A percentile compares a stretch with the other conserved stretches of the same genome.
phyloP scores from a whole-genome alignment of 2,329 filamentous ascomycete species.

The Sporothrix phasma region DNA sequence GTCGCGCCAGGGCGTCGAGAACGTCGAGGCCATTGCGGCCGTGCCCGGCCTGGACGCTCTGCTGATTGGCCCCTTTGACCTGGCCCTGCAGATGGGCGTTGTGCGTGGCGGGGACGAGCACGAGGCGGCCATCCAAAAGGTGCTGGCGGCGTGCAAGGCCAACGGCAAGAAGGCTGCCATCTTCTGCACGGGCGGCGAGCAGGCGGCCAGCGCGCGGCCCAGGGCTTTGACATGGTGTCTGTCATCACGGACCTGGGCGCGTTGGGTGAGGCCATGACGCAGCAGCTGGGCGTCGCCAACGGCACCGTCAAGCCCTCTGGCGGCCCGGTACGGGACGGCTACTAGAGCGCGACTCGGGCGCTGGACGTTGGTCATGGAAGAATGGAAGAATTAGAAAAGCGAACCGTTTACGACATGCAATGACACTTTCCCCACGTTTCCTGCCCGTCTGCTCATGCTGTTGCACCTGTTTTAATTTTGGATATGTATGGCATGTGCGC shows the following conservation, averaged over 20 bases:
- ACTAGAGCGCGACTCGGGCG: background rate
- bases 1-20: slow-evolving; percentile 30
- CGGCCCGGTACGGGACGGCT: slow-evolving; percentile 8
- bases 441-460: background rate
- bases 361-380: background rate
- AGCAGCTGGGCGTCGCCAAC: slow-evolving; percentile 25
- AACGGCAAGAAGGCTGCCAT: slow-evolving; percentile 32
- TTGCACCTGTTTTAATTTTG: background rate
- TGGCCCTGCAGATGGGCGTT: slow-evolving; percentile 30
- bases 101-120: slow-evolving; percentile 26
- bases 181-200: slow-evolving; percentile 30
- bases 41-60: slow-evolving; percentile 32
- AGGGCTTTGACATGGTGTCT: slow-evolving; percentile 33
- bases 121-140: slow-evolving; percentile 30
- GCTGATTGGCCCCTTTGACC: slow-evolving; percentile 28
- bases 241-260: slow-evolving; percentile 29
- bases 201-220: slow-evolving; percentile 26
- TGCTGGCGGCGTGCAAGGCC: slow-evolving; percentile 26
- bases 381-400: background rate
- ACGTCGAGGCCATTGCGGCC: slow-evolving; percentile 33
- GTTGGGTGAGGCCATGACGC: slow-evolving; percentile 26
- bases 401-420: background rate
- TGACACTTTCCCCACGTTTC: background rate
- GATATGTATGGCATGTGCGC: background rate
- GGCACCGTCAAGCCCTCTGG: slow-evolving; percentile 15